Conservation (phyloP, 148 eudicot genomes). For the Drosera capensis region DNA sequence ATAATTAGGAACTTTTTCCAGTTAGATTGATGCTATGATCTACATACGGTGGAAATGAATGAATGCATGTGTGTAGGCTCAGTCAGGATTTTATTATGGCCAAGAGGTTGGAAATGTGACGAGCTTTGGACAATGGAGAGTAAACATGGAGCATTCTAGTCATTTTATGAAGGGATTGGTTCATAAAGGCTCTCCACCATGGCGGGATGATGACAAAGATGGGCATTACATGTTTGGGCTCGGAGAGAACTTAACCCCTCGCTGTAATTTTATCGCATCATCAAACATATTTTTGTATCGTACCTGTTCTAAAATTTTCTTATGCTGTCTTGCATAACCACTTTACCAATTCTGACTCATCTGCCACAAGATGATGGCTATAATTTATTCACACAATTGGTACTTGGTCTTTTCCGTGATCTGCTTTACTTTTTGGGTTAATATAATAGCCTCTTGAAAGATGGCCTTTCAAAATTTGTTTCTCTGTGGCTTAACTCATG, state of each 20-base stretch:
- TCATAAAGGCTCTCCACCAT: conserved; percentile 91
- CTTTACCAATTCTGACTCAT: too few species aligned
- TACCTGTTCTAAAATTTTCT: not conserved
- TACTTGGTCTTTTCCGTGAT: too few species aligned
- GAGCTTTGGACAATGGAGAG: conserved; percentile 71
- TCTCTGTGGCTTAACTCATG: too few species aligned
- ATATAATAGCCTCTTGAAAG: too few species aligned
- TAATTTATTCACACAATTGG: too few species aligned
- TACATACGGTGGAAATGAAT: conserved; percentile 43
- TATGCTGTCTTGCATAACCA: not conserved
- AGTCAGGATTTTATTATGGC: conserved; percentile 77
- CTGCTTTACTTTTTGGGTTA: too few species aligned
- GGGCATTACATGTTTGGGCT: conserved; percentile 96
- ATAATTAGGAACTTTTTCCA: conserved; percentile 12
- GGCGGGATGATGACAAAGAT: conserved; percentile 98
- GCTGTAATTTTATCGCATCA: conserved; percentile 57
- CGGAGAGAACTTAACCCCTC: conserved; percentile 92
- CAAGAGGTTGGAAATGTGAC: conserved; percentile 80
- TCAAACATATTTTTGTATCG: conserved; percentile 14
- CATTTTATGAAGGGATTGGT: conserved; percentile 63
- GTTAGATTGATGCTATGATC: conserved; percentile 25
- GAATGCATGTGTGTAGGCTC: conserved; percentile 95
- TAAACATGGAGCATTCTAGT: conserved; percentile 55
- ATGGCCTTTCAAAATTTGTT: too few species aligned
- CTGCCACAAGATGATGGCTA: too few species aligned